Evolutionary conservation across 2,329 filamentous ascomycete species (phyloP), one percentile per base, ranked within the genome.

Genomic region (Scleromitrula shiraiana): DNA sequence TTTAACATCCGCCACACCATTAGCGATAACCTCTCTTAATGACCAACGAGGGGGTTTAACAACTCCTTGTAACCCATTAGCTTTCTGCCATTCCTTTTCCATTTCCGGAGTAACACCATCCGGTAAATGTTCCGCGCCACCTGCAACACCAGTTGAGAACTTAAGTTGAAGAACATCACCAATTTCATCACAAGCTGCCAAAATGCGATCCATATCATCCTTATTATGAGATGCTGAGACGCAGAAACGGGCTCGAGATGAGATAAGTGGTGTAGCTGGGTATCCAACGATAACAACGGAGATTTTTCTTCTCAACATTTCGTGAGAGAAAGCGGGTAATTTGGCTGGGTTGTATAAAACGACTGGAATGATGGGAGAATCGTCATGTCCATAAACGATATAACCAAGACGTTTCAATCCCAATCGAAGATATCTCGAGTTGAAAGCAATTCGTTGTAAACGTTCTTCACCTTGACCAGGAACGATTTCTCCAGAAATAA

Each of bases 281-380:
- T 98, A 98, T 44, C 91, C 93, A 53, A 98, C 93, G 38, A 98
- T 88, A 32, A 98, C 93, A 43, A 97, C 88, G 0, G 91, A 93
- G 59, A 98, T 97, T 69, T 96, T 97, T 63, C 93, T 88, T 70
- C 87, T 88, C 52, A 97, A 79, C 93, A 98, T 97, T 68, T 97
- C 93, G 65, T 95, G 93, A 41, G 89, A 96, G 69, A 98, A 98
- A 50, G 93, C 91, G 4, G 91, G 87, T 76, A 98, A 96, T 72
- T 98, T 98, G 61, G 88, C 93, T n/a, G 93, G 93, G 70, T 97
- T 88, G 75, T 96, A 98, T 23, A 98, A 81, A 62, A 95, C 78
- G 57, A 98, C 68, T 46, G 93, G 93, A 59, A 98, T 89, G 59
- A 98, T 97, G 49, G 93, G 93, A 5, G 90, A 96, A 70, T 98